These are phyloP conservation scores for Fraxinus sp. DNA, from an alignment of 305 asterid species.

Conservation along the genomic window DNA sequence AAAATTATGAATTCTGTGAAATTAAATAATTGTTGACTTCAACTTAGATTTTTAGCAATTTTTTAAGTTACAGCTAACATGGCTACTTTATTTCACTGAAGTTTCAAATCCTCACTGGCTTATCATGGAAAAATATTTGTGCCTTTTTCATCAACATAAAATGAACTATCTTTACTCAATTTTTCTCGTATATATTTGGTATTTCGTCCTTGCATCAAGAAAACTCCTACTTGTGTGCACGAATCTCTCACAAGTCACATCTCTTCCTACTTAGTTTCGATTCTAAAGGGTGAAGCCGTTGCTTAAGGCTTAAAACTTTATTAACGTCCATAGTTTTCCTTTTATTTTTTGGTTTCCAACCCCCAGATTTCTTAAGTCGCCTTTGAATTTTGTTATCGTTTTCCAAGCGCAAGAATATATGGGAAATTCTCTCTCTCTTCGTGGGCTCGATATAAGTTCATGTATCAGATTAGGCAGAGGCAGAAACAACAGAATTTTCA, in stretches of 20 bases:
- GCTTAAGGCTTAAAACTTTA: not conserved
- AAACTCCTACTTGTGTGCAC: slow-evolving; percentile 5
- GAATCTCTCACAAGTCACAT: not conserved
- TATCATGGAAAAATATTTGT: not conserved
- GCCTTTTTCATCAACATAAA: not conserved
- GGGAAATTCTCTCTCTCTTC: slow-evolving; percentile 31
- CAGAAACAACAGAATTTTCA: slow-evolving; percentile 17
- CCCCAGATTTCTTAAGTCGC: not conserved
- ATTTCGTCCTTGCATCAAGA: slow-evolving; percentile 15
- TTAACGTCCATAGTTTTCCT: not conserved
- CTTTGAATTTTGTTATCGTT: not conserved
- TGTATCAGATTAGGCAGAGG: slow-evolving; percentile 16
- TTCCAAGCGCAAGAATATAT: slow-evolving; percentile 10
- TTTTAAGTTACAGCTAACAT: not conserved
- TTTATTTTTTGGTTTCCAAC: not conserved
- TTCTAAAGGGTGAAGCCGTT: not conserved
- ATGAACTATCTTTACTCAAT: not conserved
- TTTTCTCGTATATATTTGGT: not conserved
- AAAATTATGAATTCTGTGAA: too few relatives aligned
- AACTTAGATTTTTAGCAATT: not conserved
- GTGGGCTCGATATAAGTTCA: not conserved
- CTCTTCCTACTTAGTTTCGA: not conserved
- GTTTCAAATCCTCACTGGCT: not conserved
- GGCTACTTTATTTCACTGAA: slow-evolving; percentile 12
- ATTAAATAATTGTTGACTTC: not conserved